Evolutionary conservation across 805 yeast genomes (phyloP), one percentile per base, ranked within the genome.

Genomic region (Nakazawaea populi): DNA sequence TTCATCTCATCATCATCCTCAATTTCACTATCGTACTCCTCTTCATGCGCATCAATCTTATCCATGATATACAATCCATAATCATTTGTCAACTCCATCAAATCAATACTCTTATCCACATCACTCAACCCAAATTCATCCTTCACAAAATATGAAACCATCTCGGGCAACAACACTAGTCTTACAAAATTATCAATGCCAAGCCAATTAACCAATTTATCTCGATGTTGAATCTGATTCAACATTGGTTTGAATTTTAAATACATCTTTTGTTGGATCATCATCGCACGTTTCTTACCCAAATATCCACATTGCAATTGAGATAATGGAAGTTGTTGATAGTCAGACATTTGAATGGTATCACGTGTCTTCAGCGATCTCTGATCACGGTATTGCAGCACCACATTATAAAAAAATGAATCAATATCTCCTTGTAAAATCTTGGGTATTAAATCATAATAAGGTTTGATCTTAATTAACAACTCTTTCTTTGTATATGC

Each of bases 141-240:
- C 60, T 73, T 70, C 6, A 79, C 74, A 24, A 83, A 57, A 32
- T 80, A 65, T 6, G 79, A 65, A 4, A 82, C 71, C 5, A 85
- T 61, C 56, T 85, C 91, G 30, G 85, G 83, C 6, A 87, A 82
- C 28, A 86, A 62, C 1, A 85, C 82, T 57, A 79, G 81, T 14
- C 77, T 71, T 3, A 76, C 65, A 59, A 83, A 86, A 48, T 77
- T 76, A 27, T 73, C 71, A 1, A 70, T 57, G 2, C 86, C 79
- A 88, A 89, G 85, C 69, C 82, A 85, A 43, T 68, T 65, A 6
- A 85, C 62, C 1, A 82, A 78, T 24, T 68, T 65, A 55, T 78
- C 78, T 2, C 55, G 65, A 47, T 56, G 62, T 4, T 47, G 51
- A 42, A 62, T 56, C 30, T 53, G 48, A 5, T 55, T 51, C 3